These are phyloP conservation scores for Dactylellina sp. DNA, from an alignment of 2,329 filamentous ascomycete genomes.

Conservation along the genomic window DNA sequence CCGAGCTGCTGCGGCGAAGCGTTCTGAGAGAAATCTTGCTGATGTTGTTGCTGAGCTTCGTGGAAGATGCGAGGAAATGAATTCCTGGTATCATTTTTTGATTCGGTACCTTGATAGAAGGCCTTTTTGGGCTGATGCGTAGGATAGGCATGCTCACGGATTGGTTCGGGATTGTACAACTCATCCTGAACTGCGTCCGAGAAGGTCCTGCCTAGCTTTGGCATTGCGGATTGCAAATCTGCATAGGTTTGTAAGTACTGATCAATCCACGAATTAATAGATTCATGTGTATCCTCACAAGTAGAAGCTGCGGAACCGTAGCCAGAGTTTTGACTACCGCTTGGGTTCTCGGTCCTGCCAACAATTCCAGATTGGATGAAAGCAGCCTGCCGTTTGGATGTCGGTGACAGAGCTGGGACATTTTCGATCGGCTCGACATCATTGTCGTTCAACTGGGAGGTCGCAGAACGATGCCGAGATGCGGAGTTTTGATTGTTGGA, in stretches of 20 bases:
- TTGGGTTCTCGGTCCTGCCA: background rate
- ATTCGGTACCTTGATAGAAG: slow-evolving; percentile 77
- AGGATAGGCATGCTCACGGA: slow-evolving; percentile 64
- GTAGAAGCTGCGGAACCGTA: slow-evolving; percentile 53
- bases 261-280: slow-evolving; percentile 68
- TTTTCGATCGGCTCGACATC: slow-evolving; percentile 58
- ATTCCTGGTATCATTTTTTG: slow-evolving; percentile 64
- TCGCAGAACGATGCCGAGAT: slow-evolving; percentile 35
- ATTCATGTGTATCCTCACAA: slow-evolving; percentile 60
- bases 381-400: slow-evolving; percentile 51
- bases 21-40: slow-evolving; percentile 38
- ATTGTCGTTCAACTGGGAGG: slow-evolving; percentile 46
- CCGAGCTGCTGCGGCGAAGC: slow-evolving; percentile 38
- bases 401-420: slow-evolving; percentile 59
- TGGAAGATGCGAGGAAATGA: slow-evolving; percentile 64
- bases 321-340: slow-evolving; percentile 20
- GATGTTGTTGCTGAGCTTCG: slow-evolving; percentile 62
- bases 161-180: slow-evolving; percentile 79
- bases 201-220: slow-evolving; percentile 86
- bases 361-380: background rate
- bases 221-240: slow-evolving; percentile 72
- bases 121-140: slow-evolving; percentile 77
- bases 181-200: slow-evolving; percentile 87
- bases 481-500: slow-evolving; percentile 35
- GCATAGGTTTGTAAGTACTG: slow-evolving; percentile 75